phyloP scores from a whole-genome alignment of 1,284 basidiomycete species.

The Vanrija sp. region DNA sequence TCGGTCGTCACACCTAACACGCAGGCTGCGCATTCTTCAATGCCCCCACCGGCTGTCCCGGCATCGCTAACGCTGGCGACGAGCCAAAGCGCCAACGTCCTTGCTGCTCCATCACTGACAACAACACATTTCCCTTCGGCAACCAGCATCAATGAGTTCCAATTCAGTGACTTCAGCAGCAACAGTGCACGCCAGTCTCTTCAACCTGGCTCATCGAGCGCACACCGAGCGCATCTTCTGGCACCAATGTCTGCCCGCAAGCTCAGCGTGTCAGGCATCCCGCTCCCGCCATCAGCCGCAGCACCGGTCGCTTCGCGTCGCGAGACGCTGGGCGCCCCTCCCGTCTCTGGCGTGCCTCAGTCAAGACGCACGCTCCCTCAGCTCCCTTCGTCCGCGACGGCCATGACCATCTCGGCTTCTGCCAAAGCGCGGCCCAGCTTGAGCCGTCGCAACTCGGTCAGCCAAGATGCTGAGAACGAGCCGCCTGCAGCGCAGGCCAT shows the following conservation, averaged over 20 bases:
- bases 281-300: conserved; percentile 6
- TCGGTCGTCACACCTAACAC: conserved; percentile 19
- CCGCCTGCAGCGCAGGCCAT: conserved; percentile 17
- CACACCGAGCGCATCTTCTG: conserved; percentile 38
- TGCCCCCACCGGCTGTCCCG: conserved; percentile 30
- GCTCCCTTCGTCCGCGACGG: conserved; percentile 36
- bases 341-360: conserved; percentile 20
- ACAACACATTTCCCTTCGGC: conserved; percentile 1
- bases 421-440: conserved; percentile 31
- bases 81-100: conserved; percentile 14
- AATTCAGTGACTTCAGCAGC: conserved; percentile 9
- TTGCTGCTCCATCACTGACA: neutral
- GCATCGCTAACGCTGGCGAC: conserved; percentile 4
- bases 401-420: conserved; percentile 39
- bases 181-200: conserved; percentile 9
- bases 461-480: conserved; percentile 7
- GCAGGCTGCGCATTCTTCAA: conserved; percentile 15
- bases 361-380: conserved; percentile 63
- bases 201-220: conserved; percentile 21
- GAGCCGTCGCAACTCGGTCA: conserved; percentile 18
- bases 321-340: conserved; percentile 6
- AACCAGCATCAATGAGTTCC: conserved; percentile 6
- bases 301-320: conserved; percentile 7
- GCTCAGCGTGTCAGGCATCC: conserved; percentile 17
- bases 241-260: conserved; percentile 39